Percentiles rank a stretch among this genome's conserved stretches.
These are phyloP conservation scores for Stemphylium vesicarium DNA, from an alignment of 2,329 filamentous ascomycete genomes.

Conservation along the genomic window DNA sequence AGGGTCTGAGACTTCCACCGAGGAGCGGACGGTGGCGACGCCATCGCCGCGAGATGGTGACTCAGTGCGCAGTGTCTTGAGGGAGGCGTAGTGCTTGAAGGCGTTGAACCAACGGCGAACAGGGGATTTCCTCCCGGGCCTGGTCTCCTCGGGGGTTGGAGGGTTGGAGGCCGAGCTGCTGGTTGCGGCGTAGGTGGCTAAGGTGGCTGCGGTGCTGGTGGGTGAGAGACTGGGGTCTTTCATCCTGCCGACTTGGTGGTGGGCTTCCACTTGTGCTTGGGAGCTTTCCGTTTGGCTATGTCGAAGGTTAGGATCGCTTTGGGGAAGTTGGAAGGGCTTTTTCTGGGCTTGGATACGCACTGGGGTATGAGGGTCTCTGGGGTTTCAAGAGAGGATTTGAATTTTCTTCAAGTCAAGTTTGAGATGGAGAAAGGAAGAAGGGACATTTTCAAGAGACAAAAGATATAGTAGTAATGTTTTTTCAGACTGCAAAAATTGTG, in stretches of 20 bases:
- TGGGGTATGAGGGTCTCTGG: too few species aligned
- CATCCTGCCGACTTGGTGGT: too few species aligned
- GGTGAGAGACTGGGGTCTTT: too few species aligned
- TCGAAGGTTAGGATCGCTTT: too few species aligned
- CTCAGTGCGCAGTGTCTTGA: not conserved
- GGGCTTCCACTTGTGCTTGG: too few species aligned
- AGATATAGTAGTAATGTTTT: not conserved
- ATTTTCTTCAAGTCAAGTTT: not conserved
- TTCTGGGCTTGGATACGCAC: too few species aligned
- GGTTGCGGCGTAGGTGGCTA: too few species aligned
- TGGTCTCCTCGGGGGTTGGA: not conserved
- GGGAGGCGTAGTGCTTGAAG: not conserved
- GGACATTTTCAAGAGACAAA: not conserved
- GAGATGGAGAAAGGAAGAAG: not conserved
- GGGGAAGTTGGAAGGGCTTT: too few species aligned
- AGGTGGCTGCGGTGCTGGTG: not conserved
- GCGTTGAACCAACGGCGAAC: not conserved
- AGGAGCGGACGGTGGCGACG: not conserved
- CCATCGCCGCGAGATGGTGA: not conserved
- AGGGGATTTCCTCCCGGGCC: not conserved
- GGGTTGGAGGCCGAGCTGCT: not conserved
- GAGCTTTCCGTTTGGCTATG: too few species aligned
- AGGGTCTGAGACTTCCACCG: not conserved
- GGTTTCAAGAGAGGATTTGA: not conserved
- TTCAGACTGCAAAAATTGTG: not conserved